phyloP scores from a whole-genome alignment of 2,329 filamentous ascomycete species.

The Curvularia sp. region DNA sequence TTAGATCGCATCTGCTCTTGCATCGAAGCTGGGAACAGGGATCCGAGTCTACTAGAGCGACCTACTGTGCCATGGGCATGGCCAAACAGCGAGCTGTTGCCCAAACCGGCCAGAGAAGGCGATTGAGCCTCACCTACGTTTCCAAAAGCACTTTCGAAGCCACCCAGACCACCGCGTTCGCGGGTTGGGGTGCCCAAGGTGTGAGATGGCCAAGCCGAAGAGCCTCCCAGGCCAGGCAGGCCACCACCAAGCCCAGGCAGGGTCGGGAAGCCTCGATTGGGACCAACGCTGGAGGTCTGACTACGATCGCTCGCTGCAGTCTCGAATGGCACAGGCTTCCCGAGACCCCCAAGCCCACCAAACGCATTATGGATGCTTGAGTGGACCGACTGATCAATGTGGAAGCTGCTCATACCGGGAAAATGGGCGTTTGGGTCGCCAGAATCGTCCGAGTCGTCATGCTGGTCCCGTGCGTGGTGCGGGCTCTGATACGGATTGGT shows the following conservation, averaged over 20 bases:
- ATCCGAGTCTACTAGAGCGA: slow-evolving; percentile 81
- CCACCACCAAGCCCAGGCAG: slow-evolving; percentile 67
- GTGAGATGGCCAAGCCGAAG: slow-evolving; percentile 67
- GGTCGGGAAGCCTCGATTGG: slow-evolving; percentile 71
- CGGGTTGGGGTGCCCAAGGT: slow-evolving; percentile 76
- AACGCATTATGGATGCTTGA: slow-evolving; percentile 58
- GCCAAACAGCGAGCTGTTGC: slow-evolving; percentile 69
- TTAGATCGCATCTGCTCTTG: slow-evolving; percentile 84
- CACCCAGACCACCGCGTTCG: slow-evolving; percentile 64
- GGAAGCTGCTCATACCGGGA: slow-evolving; percentile 63
- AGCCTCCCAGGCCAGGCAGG: slow-evolving; percentile 65
- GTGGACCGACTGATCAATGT: slow-evolving; percentile 54
- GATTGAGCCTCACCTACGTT: slow-evolving; percentile 80
- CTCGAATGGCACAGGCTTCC: slow-evolving; percentile 55
- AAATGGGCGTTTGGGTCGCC: slow-evolving; percentile 61
- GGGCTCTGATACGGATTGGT: slow-evolving; percentile 97
- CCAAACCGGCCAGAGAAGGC: slow-evolving; percentile 71
- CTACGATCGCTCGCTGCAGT: slow-evolving; percentile 83
- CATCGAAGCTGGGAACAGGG: slow-evolving; percentile 86
- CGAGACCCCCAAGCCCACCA: slow-evolving; percentile 63
- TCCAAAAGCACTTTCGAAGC: slow-evolving; percentile 68
- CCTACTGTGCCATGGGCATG: slow-evolving; percentile 70
- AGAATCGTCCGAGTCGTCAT: slow-evolving; percentile 64
- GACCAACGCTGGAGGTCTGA: slow-evolving; percentile 87
- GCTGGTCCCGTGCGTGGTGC: slow-evolving; percentile 73